Percentiles rank a stretch among this genome's conserved stretches.
Evolutionary conservation across 108 stramenopile genomes (phyloP).

Genomic region (Pseudonitzschia multiseries): DNA sequence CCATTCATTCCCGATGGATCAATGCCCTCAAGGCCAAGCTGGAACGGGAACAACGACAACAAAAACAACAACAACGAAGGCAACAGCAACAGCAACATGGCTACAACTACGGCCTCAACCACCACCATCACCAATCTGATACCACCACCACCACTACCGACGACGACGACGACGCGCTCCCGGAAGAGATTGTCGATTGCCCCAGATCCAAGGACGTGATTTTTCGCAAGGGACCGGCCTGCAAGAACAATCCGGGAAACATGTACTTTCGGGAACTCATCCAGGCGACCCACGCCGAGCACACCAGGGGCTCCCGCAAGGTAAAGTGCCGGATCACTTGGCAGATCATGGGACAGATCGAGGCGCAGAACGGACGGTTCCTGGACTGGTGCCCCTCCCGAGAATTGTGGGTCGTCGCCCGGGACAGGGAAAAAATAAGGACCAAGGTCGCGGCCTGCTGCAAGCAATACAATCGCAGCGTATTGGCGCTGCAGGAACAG

Average conservation of each 20-base stretch:
- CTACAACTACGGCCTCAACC: too few species aligned
- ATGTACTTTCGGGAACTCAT: neutral
- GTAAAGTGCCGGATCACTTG: neutral
- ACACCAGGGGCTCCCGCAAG: neutral
- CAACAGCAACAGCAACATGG: too few species aligned
- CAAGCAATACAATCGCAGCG: neutral
- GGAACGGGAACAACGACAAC: neutral
- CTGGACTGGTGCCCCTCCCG: neutral
- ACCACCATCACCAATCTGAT: neutral
- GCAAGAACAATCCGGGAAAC: slow-evolving; percentile 6
- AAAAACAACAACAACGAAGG: too few species aligned
- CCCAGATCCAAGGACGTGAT: neutral
- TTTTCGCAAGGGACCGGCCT: neutral
- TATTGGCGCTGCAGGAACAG: neutral
- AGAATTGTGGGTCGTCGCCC: neutral
- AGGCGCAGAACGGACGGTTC: slow-evolving; percentile 7
- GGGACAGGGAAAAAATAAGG: neutral
- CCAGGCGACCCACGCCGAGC: neutral
- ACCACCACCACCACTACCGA: neutral
- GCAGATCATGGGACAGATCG: neutral
- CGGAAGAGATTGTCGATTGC: slow-evolving; percentile 1
- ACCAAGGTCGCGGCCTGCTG: neutral
- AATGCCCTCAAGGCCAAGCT: neutral
- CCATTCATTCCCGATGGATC: slow-evolving; percentile 24
- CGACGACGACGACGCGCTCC: neutral